Conservation (phyloP, 257 asterid genomes). For the Marsdenia floribunda region DNA sequence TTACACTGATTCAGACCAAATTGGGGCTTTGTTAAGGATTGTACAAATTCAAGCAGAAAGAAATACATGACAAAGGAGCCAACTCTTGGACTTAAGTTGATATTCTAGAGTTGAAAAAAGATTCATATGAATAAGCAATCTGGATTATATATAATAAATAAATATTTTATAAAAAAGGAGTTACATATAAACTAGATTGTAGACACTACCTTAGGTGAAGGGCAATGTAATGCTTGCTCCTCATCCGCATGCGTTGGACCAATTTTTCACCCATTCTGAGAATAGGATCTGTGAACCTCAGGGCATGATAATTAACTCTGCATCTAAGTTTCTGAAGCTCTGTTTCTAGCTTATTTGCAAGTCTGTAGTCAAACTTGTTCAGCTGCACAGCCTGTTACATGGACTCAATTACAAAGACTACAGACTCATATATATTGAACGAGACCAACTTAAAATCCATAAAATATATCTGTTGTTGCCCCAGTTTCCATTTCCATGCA, state of each 20-base stretch:
- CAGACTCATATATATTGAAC: background rate
- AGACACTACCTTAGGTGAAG: conserved; percentile 91
- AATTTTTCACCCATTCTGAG: conserved; percentile 69
- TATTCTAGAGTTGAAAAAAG: background rate
- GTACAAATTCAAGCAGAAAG: background rate
- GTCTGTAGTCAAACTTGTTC: conserved; percentile 92
- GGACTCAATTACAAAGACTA: conserved; percentile 14
- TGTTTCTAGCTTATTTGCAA: conserved; percentile 67
- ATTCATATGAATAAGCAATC: background rate
- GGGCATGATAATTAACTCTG: conserved; percentile 91
- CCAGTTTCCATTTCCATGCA: background rate
- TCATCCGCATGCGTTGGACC: conserved; percentile 75
- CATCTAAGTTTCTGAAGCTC: conserved; percentile 96
- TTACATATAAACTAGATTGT: conserved; percentile 10
- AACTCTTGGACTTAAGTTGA: background rate
- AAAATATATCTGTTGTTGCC: background rate
- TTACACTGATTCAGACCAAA: background rate
- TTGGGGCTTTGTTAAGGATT: background rate
- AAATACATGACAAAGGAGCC: background rate
- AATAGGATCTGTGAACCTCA: conserved; percentile 81
- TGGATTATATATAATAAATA: background rate
- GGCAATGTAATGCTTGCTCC: conserved; percentile 80
- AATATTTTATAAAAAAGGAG: background rate
- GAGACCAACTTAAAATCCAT: background rate
- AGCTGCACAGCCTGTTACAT: conserved; percentile 80